Conservation (phyloP, 225 moss, liverwort and hornwort species). For the Neckera pumila region DNA sequence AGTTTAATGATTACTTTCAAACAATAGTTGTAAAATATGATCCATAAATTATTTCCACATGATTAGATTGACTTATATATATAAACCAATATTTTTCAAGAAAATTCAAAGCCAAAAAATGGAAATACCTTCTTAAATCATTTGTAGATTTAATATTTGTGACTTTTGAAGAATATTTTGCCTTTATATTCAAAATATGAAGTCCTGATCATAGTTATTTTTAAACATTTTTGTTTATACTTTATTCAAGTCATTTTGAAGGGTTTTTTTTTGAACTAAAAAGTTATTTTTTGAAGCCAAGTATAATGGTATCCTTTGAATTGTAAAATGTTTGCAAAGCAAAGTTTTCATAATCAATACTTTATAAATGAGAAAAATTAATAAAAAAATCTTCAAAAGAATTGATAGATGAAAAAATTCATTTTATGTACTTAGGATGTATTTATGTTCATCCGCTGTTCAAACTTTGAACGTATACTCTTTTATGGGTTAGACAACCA, state of each 20-base stretch:
- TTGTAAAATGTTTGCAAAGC: neutral
- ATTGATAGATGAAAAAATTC: too few species aligned
- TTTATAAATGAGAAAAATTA: too few species aligned
- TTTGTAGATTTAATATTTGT: neutral
- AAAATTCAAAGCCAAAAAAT: neutral
- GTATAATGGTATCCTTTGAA: accelerated
- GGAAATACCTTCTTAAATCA: neutral
- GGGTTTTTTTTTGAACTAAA: neutral
- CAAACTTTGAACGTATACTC: accelerated
- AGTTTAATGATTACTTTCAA: neutral
- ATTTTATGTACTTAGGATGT: too few species aligned
- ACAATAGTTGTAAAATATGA: neutral
- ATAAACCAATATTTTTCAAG: neutral
- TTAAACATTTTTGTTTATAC: neutral
- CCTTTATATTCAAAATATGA: too few species aligned
- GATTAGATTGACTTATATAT: accelerated
- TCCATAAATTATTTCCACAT: neutral
- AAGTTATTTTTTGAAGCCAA: neutral
- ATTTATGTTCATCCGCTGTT: too few species aligned
- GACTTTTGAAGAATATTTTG: neutral
- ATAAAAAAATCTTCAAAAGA: too few species aligned
- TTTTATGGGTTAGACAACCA: too few species aligned
- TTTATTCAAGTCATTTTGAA: neutral
- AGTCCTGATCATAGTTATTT: neutral
- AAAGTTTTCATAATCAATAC: neutral